Base-by-base conservation (phyloP, 805 yeast genomes). In the Candida sanyiensis region DNA sequence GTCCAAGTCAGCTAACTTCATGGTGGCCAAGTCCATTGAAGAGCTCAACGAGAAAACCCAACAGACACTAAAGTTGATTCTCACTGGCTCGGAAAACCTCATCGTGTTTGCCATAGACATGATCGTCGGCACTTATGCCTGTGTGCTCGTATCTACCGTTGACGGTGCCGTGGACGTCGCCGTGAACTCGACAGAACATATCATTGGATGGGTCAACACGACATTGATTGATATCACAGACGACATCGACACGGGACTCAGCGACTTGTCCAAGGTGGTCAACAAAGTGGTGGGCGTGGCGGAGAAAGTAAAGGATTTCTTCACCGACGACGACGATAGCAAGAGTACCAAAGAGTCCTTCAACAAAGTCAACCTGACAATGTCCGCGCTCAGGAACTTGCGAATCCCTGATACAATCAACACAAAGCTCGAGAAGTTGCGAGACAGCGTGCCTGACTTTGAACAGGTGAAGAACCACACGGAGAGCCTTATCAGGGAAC, bases 51-150 rank as follows among this genome's bases (percentile, higher is more conserved):
- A 65, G 8, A 75, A 69, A 0, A 61, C 77, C 8, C 50, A 71
- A 21, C 56, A 64, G 3, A 47, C 71, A 1, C 39, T 84, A 9
- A 51, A 66, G 1, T 41, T 77, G 34, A 50, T 76, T 9, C 54
- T 85, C 0, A 71, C 75, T 1, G 81, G 77, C 0, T 62, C 80
- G 7, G 80, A 83, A 48, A 67, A 70, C 29, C 46, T 88, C 28
- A 55, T 85, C 0, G 53, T 75, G 4, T 85, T 90, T 53, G 63
- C 76, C 7, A 62, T 90, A 7, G 87, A 88, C 23, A 50, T 90
- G 46, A 73, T 83, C 34, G 58, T 88, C 2, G 97, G 97, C 0
- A 93, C 97, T 0, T 86, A 85, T 59, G 80, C 83, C 0, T 93
- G 98, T 58, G 64, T 93, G 11, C 57, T 87, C 11, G 75, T 83